Evolutionary conservation across 2,329 filamentous ascomycete species (phyloP), one percentile per base, ranked within the genome.

Genomic region (Ascochyta pisi): DNA sequence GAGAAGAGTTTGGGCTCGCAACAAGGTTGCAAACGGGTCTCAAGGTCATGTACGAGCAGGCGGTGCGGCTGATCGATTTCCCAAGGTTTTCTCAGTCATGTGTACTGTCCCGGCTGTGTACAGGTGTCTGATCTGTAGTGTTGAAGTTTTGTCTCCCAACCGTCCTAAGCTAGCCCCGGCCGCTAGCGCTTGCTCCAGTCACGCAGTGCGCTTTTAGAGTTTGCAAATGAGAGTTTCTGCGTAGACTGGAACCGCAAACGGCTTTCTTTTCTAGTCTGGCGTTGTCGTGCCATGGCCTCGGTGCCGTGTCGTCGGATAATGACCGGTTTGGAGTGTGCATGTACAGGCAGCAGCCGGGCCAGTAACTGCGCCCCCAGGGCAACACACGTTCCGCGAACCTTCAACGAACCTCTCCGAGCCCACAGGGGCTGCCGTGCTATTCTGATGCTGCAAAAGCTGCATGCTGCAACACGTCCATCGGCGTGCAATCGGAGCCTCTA

Each of bases 291-390:
- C 56, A 50, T 56, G 60, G 56, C 51, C 43, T 58, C 39, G 58
- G 58, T 58, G 57, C 49, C 57, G 41, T 22, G n/a, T 42, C 46
- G 43, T 58, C 65, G 64, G 65, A 42, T 61, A 62, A 58, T 51
- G 50, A 26, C 44, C 52, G 19, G 12, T 38, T 45, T 34, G 16
- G 13, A 48, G 37, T 3, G 19, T 34, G 35, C 42, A 35, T 19
- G 19, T 19, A 19, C 19, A 19, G 19, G 19, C 19, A 19, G 27
- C 40, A 34, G 8, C n/a, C 15, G 10, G 41, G 41, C 29, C 35
- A 38, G 41, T 34, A 54, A 15, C 33, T 7, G 34, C 26, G 23
- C 52, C 45, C 35, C 19, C 19, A 19, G 19, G 19, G 19, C 19
- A 19, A 19, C 19, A 19, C 2, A 3, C 19, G 19, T 19, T 19